Base-by-base conservation (phyloP, 805 yeast species). In the Ogataea dorogensis region DNA sequence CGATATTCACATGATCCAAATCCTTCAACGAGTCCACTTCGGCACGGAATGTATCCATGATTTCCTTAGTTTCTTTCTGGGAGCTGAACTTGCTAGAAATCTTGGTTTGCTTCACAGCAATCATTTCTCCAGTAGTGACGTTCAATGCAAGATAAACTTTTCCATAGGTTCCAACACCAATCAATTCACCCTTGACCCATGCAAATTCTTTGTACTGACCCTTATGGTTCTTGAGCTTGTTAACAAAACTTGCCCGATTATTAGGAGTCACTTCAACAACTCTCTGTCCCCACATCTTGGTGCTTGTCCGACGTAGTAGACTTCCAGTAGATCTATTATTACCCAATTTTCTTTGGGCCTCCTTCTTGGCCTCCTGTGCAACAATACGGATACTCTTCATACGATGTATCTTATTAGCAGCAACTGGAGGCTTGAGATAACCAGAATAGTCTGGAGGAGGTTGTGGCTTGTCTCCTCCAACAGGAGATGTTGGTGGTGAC, bases 211-310 rank as follows among this genome's bases (percentile, higher is more conserved):
- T 84, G 54, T 75, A 74, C 33, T 78, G 75, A 10, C 89, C 93
- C 36, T 71, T 73, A 21, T 74, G 74, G 52, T 75, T 81, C 36
- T 77, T 71, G 34, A 85, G 61, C 46, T 78, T 78, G 50, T 81
- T 81, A 17, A 82, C 78, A 35, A 80, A 75, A 41, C 71, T 69
- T 24, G 74, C 75, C 43, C 73, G 69, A 43, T 77, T 81, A 15
- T 74, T 77, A 2, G 91, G 79, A 1, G 89, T 88, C 19, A 89
- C 89, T 61, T 93, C 98, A 20, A 88, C 81, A 11, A 87, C 94
- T 44, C 75, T 81, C 44, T 86, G 88, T 14, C 98, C 99, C 99
- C 99, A 93, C 82, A 93, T 76, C 63, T 93, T 94, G 1, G 99
- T 93, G 53, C 93, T 86, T 37, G 71, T 73, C 38, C 98, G 68